phyloP scores from a whole-genome alignment of 495 filamentous ascomycete species.

The Neurospora sp. region DNA sequence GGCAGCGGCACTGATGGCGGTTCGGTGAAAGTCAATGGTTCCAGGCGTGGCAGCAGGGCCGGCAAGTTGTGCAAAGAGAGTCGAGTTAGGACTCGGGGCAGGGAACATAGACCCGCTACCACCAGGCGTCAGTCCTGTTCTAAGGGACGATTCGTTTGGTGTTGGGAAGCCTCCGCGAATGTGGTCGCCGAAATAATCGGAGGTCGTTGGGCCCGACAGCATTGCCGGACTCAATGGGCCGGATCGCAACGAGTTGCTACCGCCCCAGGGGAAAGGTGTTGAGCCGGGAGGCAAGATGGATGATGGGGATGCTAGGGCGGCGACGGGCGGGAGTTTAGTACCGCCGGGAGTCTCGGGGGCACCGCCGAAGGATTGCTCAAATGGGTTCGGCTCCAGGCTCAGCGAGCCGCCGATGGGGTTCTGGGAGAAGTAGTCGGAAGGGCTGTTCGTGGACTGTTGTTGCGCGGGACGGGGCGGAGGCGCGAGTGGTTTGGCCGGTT shows the following conservation, averaged over 20 bases:
- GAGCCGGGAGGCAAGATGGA: conserved; percentile 57
- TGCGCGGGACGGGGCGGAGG: conserved; percentile 66
- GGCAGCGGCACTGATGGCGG: conserved; percentile 74
- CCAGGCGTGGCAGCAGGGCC: conserved; percentile 70
- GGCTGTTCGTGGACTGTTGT: conserved; percentile 40
- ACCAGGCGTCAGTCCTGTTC: conserved; percentile 87
- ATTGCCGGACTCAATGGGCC: conserved; percentile 95
- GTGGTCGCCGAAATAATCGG: conserved; percentile 65
- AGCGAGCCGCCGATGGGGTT: conserved; percentile 45
- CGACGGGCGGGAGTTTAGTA: conserved; percentile 82
- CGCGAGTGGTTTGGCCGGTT: conserved; percentile 51
- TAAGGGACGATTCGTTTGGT: conserved; percentile 90
- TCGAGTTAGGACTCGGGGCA: conserved; percentile 75
- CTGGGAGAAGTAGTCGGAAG: conserved; percentile 63
- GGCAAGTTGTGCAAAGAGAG: conserved; percentile 66
- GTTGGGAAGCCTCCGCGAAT: conserved; percentile 82
- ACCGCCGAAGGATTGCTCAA: conserved; percentile 80
- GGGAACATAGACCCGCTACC: conserved; percentile 98
- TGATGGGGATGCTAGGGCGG: conserved; percentile 84
- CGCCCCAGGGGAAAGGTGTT: conserved; percentile 66
- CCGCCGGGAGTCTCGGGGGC: conserved; percentile 77
- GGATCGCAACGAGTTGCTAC: conserved; percentile 67
- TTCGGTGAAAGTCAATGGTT: conserved; percentile 90
- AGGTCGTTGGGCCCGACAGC: conserved; percentile 70
- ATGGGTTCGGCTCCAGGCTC: conserved; percentile 86